Conservation (phyloP, 2,329 filamentous ascomycete species). For the Neurospora sp. region DNA sequence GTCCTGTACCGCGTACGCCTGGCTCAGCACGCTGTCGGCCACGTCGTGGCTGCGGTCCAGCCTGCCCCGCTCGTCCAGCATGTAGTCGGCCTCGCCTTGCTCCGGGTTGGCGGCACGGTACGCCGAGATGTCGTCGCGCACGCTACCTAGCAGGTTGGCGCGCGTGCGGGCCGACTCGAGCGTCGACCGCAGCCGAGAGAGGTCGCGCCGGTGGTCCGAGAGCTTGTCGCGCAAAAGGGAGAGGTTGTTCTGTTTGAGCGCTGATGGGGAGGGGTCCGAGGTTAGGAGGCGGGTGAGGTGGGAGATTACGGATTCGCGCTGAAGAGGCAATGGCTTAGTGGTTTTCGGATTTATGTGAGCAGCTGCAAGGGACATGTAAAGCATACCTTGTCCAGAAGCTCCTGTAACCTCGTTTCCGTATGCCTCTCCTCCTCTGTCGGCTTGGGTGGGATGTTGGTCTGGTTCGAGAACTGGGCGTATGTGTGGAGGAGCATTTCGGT, state of each 20-base stretch:
- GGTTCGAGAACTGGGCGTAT: constrained; percentile 84
- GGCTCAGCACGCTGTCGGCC: constrained; percentile 81
- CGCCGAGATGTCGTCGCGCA: constrained; percentile 83
- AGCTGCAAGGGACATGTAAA: not conserved
- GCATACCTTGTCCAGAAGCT: constrained; percentile 69
- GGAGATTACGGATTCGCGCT: constrained; percentile 73
- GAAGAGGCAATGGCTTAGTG: constrained; percentile 5
- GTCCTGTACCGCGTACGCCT: constrained; percentile 95
- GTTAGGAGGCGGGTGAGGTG: constrained; percentile 86
- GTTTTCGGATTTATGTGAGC: not conserved
- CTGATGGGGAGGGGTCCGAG: constrained; percentile 80
- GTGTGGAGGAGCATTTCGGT: constrained; percentile 75
- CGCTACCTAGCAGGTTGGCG: constrained; percentile 80
- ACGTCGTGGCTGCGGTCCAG: constrained; percentile 86
- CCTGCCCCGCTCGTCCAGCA: constrained; percentile 78
- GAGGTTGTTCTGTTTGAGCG: constrained; percentile 95
- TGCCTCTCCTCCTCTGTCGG: constrained; percentile 75
- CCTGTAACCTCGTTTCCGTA: constrained; percentile 72
- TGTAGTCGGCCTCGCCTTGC: constrained; percentile 86
- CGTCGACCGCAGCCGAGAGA: constrained; percentile 60
- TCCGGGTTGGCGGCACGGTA: constrained; percentile 77
- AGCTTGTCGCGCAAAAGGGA: constrained; percentile 85
- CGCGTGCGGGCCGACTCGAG: constrained; percentile 74
- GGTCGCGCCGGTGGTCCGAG: constrained; percentile 73
- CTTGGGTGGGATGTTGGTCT: constrained; percentile 68